phyloP scores from a whole-genome alignment of 768 basidiomycete genomes.

The Agaricus sinodeliciosus region DNA sequence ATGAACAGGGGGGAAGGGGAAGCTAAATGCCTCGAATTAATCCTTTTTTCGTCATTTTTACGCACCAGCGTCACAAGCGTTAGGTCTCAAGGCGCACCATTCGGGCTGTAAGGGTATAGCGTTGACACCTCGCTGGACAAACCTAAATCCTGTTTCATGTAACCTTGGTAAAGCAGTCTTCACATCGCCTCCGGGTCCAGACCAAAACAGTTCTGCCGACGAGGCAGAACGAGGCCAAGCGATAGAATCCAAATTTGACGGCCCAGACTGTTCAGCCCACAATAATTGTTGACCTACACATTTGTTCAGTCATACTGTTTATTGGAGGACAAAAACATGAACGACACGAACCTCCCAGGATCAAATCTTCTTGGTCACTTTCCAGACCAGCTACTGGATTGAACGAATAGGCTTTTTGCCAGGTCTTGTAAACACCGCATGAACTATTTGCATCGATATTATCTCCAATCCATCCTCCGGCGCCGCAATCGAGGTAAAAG shows the following conservation, averaged over 20 bases:
- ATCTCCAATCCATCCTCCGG: slow-evolving; percentile 62
- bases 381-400: slow-evolving; percentile 60
- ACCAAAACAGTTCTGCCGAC: slow-evolving; percentile 72
- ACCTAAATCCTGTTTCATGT: slow-evolving; percentile 58
- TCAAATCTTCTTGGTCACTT: slow-evolving; percentile 38
- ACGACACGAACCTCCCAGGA: slow-evolving; percentile 53
- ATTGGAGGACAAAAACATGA: neutral
- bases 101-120: slow-evolving; percentile 62
- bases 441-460: slow-evolving; percentile 47
- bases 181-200: slow-evolving; percentile 42
- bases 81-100: slow-evolving; percentile 66
- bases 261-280: slow-evolving; percentile 70
- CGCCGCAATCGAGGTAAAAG: slow-evolving; percentile 80
- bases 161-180: slow-evolving; percentile 55
- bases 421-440: slow-evolving; percentile 79
- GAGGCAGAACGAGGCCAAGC: slow-evolving; percentile 70
- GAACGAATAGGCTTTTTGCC: slow-evolving; percentile 73
- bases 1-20: no score
- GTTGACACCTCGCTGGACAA: slow-evolving; percentile 52
- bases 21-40: no score
- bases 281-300: slow-evolving; percentile 52
- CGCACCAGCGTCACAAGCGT: slow-evolving; percentile 42
- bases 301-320: neutral
- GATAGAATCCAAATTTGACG: slow-evolving; percentile 58
- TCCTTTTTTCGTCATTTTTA: slow-evolving; percentile 15